Evolutionary conservation across 495 filamentous ascomycete genomes (phyloP), one percentile per base, ranked within the genome.

Genomic region (Penicillium cataractarum): DNA sequence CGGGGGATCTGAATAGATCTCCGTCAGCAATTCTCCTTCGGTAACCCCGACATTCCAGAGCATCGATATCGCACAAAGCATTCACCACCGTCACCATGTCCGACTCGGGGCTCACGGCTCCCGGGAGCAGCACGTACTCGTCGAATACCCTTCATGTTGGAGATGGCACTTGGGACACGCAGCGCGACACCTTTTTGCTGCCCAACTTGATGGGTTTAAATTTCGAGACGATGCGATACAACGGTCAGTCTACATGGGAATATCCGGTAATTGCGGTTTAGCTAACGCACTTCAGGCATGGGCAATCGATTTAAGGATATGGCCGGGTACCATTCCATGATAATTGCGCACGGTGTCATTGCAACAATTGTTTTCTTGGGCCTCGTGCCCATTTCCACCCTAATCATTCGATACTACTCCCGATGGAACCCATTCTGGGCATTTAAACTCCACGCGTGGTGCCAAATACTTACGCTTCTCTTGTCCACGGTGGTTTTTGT

Each of bases 141-240:
- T 96, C 92, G 48, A 84, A 92, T 74, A 94, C 90, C 44, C 80
- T 96, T 76, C 85, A 83, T 65, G 93, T 97, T 19, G 93, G 93
- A 61, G 93, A 97, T 79, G 93, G 93, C 31, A 97, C 93, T 31
- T 97, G 93, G 93, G 92, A 97, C 67, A 84, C 84, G 26, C 78
- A 83, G 61, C 86, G 89, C 74, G 93, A 97, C 76, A 90, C 88
- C 9, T 97, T 97, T 75, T 82, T 97, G 51, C 77, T 97, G 49
- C 93, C 93, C 26, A 95, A 95, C 77, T 76, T 97, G 39, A 83
- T 90, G 72, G 93, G 92, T 2, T 72, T 96, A 17, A 96, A 97
- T 74, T 92, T 93, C 75, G 92, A 89, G 56, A 97, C 92, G n/a
- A 97, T 92, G 89, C 87, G 84, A 76, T 96, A 96, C 77, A 97